These are phyloP conservation scores for Dactylellina drechsleri DNA, from an alignment of 2,329 filamentous ascomycete genomes.

Conservation along the genomic window DNA sequence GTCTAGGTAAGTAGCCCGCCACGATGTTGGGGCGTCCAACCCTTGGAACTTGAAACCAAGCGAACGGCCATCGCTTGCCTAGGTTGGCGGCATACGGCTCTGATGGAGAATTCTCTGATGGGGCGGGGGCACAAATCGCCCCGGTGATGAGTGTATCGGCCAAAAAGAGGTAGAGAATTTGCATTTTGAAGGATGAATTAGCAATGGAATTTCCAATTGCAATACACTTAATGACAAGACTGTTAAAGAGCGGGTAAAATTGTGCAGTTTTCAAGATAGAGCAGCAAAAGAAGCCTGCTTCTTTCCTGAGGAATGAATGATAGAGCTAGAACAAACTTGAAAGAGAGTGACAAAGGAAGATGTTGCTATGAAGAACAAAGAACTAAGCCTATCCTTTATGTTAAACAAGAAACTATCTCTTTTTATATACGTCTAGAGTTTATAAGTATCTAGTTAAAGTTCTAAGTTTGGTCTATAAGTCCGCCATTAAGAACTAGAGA, in stretches of 20 bases:
- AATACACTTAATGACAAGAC: not conserved
- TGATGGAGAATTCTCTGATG: not conserved
- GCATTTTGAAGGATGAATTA: constrained; percentile 11
- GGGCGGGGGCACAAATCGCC: constrained; percentile 1
- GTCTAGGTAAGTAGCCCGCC: not conserved
- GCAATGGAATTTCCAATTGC: too few species aligned
- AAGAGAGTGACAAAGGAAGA: not conserved
- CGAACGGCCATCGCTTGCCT: constrained; percentile 3
- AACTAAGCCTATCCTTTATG: too few species aligned
- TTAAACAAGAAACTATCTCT: too few species aligned
- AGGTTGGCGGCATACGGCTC: not conserved
- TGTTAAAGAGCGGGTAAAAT: not conserved
- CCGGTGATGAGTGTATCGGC: not conserved
- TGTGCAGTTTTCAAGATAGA: not conserved
- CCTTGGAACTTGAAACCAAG: not conserved
- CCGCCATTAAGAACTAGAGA: not conserved
- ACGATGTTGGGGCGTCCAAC: not conserved
- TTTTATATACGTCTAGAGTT: too few species aligned
- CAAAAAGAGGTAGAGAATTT: not conserved
- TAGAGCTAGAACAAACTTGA: not conserved
- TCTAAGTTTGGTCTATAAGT: too few species aligned
- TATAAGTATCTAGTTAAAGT: too few species aligned
- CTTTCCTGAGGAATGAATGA: constrained; percentile 2
- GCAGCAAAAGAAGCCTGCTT: constrained; percentile 36
- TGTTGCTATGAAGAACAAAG: too few species aligned